phyloP scores from a whole-genome alignment of 2,329 filamentous ascomycete species.

The Thielaviopsis populi region DNA sequence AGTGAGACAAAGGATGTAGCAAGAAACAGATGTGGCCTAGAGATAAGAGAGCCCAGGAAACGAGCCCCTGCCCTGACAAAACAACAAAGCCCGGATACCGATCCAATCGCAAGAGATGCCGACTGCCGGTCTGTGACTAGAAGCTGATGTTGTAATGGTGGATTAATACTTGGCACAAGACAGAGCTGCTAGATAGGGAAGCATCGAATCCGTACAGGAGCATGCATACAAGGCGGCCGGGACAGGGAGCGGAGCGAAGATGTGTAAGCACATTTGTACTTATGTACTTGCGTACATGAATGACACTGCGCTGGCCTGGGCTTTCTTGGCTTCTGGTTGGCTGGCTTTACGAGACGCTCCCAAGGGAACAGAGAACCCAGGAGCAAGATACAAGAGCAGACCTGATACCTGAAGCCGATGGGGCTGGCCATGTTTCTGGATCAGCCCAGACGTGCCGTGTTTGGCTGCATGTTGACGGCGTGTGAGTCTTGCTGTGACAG shows the following conservation, averaged over 20 bases:
- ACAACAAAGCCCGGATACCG: too few species aligned
- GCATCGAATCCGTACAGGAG: neutral
- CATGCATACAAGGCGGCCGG: neutral
- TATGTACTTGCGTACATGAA: neutral
- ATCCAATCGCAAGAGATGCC: neutral
- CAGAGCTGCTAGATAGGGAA: neutral
- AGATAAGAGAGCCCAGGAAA: too few species aligned
- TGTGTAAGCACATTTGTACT: too few species aligned
- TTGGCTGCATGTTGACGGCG: neutral
- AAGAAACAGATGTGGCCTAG: too few species aligned
- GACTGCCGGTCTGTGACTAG: too few species aligned
- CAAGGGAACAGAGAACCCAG: neutral
- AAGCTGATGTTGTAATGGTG: neutral
- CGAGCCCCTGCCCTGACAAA: too few species aligned
- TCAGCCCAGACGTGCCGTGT: neutral
- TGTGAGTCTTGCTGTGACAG: neutral
- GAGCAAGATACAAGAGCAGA: neutral
- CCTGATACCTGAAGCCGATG: neutral
- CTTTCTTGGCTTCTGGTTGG: neutral
- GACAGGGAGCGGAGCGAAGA: neutral
- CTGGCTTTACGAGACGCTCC: constrained; percentile 4
- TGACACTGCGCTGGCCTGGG: neutral
- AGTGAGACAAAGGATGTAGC: too few species aligned
- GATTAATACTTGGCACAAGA: neutral
- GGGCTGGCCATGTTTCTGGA: neutral